Conservation (phyloP, 176 grass and related monocot genomes). For the Cenchrus americanus region DNA sequence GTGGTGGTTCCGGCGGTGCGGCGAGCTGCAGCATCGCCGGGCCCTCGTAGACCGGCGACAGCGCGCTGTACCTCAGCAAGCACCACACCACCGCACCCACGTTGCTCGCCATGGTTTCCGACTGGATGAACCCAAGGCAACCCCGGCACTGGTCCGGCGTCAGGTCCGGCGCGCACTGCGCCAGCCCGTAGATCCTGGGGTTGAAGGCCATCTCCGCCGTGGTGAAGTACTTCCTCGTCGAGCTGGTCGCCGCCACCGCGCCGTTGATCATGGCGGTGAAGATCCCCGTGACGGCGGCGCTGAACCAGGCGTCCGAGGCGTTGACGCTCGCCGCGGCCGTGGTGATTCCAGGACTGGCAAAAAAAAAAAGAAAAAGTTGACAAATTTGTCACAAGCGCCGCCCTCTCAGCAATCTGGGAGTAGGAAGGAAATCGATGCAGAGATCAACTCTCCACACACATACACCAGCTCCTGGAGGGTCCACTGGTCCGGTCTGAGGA, state of each 20-base stretch:
- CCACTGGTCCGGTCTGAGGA: background rate
- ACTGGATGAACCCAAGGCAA: conserved; percentile 12
- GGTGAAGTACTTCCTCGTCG: conserved; percentile 32
- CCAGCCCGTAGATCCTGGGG: conserved; percentile 46
- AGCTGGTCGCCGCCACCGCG: background rate
- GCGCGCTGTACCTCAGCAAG: no score
- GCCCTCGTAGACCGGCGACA: no score
- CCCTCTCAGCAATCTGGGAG: no score
- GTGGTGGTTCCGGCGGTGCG: no score
- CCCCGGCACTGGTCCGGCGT: conserved; percentile 25
- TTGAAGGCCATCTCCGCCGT: conserved; percentile 32
- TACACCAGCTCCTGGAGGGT: no score
- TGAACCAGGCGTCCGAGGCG: background rate
- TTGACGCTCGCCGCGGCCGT: background rate
- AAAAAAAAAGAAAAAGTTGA: no score
- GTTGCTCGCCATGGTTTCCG: no score
- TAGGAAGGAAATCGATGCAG: no score
- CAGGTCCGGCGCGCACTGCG: conserved; percentile 51
- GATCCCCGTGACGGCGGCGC: conserved; percentile 19
- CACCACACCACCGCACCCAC: no score
- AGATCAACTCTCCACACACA: no score
- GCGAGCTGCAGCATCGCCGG: no score
- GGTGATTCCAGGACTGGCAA: background rate
- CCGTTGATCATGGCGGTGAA: conserved; percentile 10
- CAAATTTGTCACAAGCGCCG: no score